Evolutionary conservation across 352 stramenopile genomes (phyloP).

Genomic region (Aphanomyces invadans): DNA sequence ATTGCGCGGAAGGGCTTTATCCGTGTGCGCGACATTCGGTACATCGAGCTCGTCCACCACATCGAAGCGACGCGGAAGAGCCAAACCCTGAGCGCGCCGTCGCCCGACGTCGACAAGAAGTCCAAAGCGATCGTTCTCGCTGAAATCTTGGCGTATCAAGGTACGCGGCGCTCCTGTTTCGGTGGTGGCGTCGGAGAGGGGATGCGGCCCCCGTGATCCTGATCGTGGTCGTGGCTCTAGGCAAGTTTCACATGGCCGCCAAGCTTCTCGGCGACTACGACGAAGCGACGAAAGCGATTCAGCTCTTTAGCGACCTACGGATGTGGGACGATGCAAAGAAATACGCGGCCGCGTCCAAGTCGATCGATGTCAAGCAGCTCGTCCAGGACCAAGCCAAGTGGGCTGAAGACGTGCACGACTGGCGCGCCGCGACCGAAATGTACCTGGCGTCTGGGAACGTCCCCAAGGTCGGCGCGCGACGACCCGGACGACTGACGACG

Average conservation of each 20-base stretch:
- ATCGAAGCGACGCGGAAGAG: slow-evolving; percentile 73
- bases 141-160: slow-evolving; percentile 89
- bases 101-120: slow-evolving; percentile 35
- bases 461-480: slow-evolving; percentile 28
- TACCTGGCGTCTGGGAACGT: slow-evolving; percentile 83
- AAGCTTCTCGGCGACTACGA: slow-evolving; percentile 79
- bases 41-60: slow-evolving; percentile 84
- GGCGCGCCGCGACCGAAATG: slow-evolving; percentile 86
- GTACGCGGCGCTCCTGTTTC: not conserved
- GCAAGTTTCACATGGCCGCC: slow-evolving; percentile 85
- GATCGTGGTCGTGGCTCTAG: not conserved
- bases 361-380: slow-evolving; percentile 83
- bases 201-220: too few relatives aligned
- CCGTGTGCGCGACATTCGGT: slow-evolving; percentile 86
- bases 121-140: slow-evolving; percentile 66
- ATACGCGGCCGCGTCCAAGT: slow-evolving; percentile 71
- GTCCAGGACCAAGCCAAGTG: slow-evolving; percentile 86
- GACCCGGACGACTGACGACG: too few relatives aligned
- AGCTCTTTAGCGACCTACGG: slow-evolving; percentile 89
- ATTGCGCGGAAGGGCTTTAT: slow-evolving; percentile 84
- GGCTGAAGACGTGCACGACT: slow-evolving; percentile 90
- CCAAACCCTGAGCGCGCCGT: slow-evolving; percentile 30
- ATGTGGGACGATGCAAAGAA: slow-evolving; percentile 93
- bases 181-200: too few relatives aligned
- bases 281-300: slow-evolving; percentile 82